Base-by-base conservation (phyloP, 78 protist species). In the Tieghemostelium lacteum region DNA sequence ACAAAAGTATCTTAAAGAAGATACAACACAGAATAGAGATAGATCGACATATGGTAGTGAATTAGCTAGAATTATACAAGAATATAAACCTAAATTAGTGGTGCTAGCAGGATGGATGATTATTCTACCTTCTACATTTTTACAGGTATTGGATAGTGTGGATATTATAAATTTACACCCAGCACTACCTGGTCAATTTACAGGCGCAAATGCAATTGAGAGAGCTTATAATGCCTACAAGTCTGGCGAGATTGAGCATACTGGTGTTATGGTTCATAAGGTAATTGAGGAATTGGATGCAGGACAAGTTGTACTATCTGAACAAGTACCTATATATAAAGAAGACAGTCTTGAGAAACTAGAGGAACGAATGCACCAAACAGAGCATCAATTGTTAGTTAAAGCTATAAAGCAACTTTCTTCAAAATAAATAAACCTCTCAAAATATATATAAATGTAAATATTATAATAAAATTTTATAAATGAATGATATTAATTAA, bases 51-150 rank as follows among this genome's bases (percentile, higher is more conserved):
- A 69, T 50, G 91, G 91, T 60, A 33, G 19, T 2, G 91, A 83
- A 40, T 60, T 83, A n/a, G 91, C 91, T 22, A 29, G 69, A 60
- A 26, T 83, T 12, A 83, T 86, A 4, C 40, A 75, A n/a, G 40
- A 28, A 14, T 69, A 65, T 29, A 0, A 31, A 31, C 93, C 94
- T 3, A 85, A 95, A 31, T 36, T 95, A 40, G 52, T 89, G 4
- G 95, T 95, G 7, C 55, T 89, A 7, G 97, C 97, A 1, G 97
- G 97, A 20, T 95, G 94, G 95, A 95, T 95, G 97, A 61, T 88
- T 12, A 86, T 95, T n/a, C 37, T 95, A 54, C 73, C 94, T 40
- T 28, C 69, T 24, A 34, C 45, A 16, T 95, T 95, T 28, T 55
- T 95, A 29, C 40, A 63, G 24, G 87, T 63, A 16, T 75, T 75